Evolutionary conservation across 257 asterid genomes (phyloP).

Genomic region (Capsicum pubescens): DNA sequence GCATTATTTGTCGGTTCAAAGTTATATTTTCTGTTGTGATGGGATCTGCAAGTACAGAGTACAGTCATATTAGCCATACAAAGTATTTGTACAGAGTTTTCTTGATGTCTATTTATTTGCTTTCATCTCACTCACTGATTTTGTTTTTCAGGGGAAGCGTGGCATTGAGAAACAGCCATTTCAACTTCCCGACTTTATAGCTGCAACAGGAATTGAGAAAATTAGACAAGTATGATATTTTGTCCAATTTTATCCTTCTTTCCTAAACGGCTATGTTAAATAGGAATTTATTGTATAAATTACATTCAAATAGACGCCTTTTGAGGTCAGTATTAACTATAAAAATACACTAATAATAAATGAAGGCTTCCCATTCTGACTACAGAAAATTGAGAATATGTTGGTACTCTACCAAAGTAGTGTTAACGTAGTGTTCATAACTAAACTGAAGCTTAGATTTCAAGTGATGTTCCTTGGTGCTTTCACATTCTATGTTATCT

Average conservation of each 20-base stretch:
- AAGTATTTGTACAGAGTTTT: background rate
- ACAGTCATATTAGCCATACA: background rate
- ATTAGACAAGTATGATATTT: constrained; percentile 83
- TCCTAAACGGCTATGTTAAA: background rate
- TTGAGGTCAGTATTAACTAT: background rate
- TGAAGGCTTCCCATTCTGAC: background rate
- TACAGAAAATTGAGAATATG: constrained; percentile 4
- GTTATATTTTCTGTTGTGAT: background rate
- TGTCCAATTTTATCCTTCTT: constrained; percentile 12
- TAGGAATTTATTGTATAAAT: constrained; percentile 5
- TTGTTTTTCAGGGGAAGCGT: constrained; percentile 88
- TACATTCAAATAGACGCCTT: background rate
- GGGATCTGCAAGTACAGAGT: constrained; percentile 21
- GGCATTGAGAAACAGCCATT: constrained; percentile 97
- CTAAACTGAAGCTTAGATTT: background rate
- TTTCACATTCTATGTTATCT: constrained; percentile 1
- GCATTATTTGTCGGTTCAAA: background rate
- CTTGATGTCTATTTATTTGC: background rate
- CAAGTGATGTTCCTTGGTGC: background rate
- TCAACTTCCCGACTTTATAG: constrained; percentile 98
- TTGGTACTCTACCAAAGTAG: background rate
- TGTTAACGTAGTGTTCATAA: background rate
- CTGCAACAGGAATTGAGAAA: constrained; percentile 99
- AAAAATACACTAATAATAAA: background rate
- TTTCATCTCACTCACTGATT: constrained; percentile 50